Base-by-base conservation (phyloP, 139 green algal genomes). In the Coelastrella sp. region DNA sequence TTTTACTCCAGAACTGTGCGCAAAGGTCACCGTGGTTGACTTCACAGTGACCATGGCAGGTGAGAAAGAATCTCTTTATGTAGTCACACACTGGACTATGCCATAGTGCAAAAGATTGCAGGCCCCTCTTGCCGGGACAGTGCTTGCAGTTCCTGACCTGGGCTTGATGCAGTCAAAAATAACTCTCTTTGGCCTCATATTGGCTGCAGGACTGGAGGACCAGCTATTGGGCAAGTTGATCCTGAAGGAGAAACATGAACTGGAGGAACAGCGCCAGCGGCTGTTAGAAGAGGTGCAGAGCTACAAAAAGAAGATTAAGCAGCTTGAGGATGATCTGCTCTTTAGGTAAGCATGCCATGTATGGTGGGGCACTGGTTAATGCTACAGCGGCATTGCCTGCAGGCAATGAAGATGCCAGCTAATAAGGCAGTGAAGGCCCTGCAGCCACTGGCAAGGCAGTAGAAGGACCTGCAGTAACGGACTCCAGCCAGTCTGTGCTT, bases 221-320 rank as follows among this genome's bases (percentile, higher is more conserved):
- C 97, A 99, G 93, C 95, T 99, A 89, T 95, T 99, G 85, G 96
- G 95, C 92, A 97, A 97, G 89, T 95, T 99, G 15, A 98, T 99
- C 83, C 92, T 97, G 59, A 98, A 98, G 93, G 97, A 99, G 95
- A 98, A 99, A 94, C 92, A 96, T 88, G 97, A 99, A 92, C 95
- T 99, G 90, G 96, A 99, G 95, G 96, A 98, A 93, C 96, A 99
- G 94, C 92, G 97, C 7, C 95, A 96, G 92, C 93, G 94, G 87
- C 95, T 99, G 89, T 88, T 98, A 87, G 96, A 97, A 84, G 97
- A 99, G 92, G 97, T 99, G 87, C 95, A 97, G 92, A 94, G 74
- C 89, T 99, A 98, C 93, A 98, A 97, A 93, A 96, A 96, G 89
- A 98, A 97, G 92, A 98, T 99, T 90, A 96, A 96, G 92, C 96